Conservation (phyloP, 805 yeast genomes). For the Sungouiozyma intestinalis region DNA sequence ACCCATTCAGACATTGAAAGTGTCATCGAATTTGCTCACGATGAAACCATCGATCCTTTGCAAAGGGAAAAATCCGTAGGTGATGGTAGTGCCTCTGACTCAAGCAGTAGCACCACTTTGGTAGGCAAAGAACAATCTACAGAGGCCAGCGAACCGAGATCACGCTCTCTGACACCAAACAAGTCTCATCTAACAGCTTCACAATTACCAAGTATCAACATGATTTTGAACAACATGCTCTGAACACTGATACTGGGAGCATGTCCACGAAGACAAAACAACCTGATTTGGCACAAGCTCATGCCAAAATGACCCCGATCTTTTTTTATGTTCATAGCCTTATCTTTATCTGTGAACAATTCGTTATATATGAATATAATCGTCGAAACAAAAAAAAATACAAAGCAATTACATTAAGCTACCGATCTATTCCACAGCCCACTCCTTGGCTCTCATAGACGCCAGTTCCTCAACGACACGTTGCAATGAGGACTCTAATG, state of each 20-base stretch:
- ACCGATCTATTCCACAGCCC: no score
- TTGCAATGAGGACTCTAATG: no score
- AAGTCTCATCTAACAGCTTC: slow-evolving; percentile 4
- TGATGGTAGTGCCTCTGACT: slow-evolving; percentile 3
- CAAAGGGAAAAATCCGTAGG: slow-evolving; percentile 2
- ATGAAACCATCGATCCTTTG: slow-evolving; percentile 12
- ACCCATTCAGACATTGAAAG: not conserved
- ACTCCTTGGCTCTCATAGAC: no score
- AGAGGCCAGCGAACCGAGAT: not conserved
- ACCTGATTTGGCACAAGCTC: not conserved
- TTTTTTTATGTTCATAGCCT: no score
- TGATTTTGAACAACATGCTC: slow-evolving; percentile 19
- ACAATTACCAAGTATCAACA: slow-evolving; percentile 20
- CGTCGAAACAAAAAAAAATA: no score
- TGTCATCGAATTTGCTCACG: slow-evolving; percentile 9
- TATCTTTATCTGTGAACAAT: no score
- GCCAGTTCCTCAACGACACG: no score
- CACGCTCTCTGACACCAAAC: not conserved
- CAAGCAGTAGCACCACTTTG: slow-evolving; percentile 3
- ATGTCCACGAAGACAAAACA: not conserved
- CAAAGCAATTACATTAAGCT: no score
- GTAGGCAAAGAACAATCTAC: not conserved
- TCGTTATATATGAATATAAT: no score
- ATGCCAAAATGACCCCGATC: no score
- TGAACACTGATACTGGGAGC: no score